Evolutionary conservation across 2,329 filamentous ascomycete species (phyloP).

Genomic region (Ophidiomyces ophidiicola): DNA sequence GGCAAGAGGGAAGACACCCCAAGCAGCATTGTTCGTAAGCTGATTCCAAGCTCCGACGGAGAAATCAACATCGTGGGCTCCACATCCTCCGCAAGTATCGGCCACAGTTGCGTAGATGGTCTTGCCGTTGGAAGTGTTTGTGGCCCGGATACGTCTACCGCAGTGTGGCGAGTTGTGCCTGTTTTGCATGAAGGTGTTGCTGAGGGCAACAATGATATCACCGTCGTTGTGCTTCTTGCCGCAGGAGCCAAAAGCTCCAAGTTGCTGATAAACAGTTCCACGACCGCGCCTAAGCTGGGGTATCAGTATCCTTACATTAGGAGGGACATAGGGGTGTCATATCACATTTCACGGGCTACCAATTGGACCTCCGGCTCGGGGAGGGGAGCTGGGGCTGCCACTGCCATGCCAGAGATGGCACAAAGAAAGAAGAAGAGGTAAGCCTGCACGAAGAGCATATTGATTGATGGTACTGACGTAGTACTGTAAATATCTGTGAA

Average conservation of each 20-base stretch:
- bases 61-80: conserved; percentile 15
- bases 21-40: conserved; percentile 11
- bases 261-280: conserved; percentile 13
- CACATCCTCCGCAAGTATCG: conserved; percentile 13
- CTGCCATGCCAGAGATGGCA: not conserved
- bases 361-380: not conserved
- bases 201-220: conserved; percentile 12
- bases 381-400: conserved; percentile 2
- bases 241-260: conserved; percentile 9
- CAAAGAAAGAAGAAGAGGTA: conserved; percentile 1
- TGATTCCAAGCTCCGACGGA: conserved; percentile 14
- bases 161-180: conserved; percentile 9
- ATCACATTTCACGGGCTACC: conserved; percentile 1
- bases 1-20: conserved; percentile 9
- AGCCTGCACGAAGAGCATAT: conserved; percentile 3
- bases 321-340: not conserved
- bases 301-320: not conserved
- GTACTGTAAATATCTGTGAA: no score
- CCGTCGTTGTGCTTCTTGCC: conserved; percentile 9
- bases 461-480: no score
- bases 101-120: conserved; percentile 8
- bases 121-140: conserved; percentile 11
- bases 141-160: conserved; percentile 10
- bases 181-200: conserved; percentile 9
- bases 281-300: conserved; percentile 1